Conservation (phyloP, 1,284 basidiomycete species). For the Pascua guehoae region DNA sequence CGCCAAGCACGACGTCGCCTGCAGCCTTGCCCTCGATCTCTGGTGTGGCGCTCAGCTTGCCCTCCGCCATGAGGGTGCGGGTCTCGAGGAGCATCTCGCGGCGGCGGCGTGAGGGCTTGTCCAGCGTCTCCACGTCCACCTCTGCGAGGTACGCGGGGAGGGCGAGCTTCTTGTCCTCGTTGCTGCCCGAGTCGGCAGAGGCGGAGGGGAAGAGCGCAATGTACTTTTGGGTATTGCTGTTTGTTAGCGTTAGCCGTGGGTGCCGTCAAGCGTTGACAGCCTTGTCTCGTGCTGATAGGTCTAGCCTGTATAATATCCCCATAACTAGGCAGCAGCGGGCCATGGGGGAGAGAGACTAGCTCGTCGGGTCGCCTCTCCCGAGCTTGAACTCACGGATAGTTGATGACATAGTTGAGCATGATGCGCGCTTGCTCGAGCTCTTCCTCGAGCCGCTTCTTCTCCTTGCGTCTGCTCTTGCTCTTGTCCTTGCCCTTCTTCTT, state of each 20-base stretch:
- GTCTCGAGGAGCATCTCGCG: constrained; percentile 63
- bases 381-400: constrained; percentile 54
- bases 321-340: too few species aligned
- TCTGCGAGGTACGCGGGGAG: constrained; percentile 53
- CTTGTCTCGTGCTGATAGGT: neutral
- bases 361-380: neutral
- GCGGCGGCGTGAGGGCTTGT: constrained; percentile 55
- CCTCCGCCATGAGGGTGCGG: constrained; percentile 60
- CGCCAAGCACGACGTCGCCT: neutral
- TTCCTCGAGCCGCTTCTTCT: constrained; percentile 47
- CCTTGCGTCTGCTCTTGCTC: constrained; percentile 22
- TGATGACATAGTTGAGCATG: constrained; percentile 73
- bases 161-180: constrained; percentile 25
- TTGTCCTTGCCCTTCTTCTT: constrained; percentile 25
- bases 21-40: constrained; percentile 48
- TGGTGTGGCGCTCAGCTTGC: constrained; percentile 61
- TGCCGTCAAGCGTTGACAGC: neutral
- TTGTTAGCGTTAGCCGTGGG: neutral
- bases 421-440: constrained; percentile 63
- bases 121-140: constrained; percentile 26
- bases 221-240: constrained; percentile 74
- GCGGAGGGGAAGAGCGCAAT: constrained; percentile 75
- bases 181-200: constrained; percentile 14
- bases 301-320: too few species aligned
- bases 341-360: too few species aligned